Evolutionary conservation across 2,329 filamentous ascomycete species (phyloP), one percentile per base, ranked within the genome.

Genomic region (Neospermospora avenae): DNA sequence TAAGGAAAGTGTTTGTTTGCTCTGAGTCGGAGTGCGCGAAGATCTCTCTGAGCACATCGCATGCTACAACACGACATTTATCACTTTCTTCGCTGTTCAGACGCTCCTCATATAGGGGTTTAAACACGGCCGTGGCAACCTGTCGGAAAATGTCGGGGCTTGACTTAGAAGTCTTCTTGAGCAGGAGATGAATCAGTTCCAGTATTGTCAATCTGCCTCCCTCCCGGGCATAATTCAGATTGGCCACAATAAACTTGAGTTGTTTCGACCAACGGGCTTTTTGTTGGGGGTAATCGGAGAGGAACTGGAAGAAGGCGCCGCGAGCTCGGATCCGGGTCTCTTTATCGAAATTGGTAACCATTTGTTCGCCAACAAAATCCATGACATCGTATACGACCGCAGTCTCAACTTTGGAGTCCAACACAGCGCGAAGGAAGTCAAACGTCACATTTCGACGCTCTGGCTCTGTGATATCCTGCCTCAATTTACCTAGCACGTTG

Each of bases 311-410:
- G 75, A 96, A 99, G 14, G 91, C 89, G 20, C 91, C 91, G 59
- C 95, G 84, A 14, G 93, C 93, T 39, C 96, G 80, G 72, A 97
- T 91, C 55, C 95, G 85, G 2, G 93, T 93, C 65, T 89, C 87
- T 67, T 89, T 89, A 67, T 96, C 93, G 64, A 96, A 91, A 71
- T 98, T 98, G 46, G 90, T 96, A 59, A 99, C 89, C 93, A 98
- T 98, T 73, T 97, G 89, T 3, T 84, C 87, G 49, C 91, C 91
- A 31, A 96, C 88, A 69, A 92, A 87, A 72, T 99, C 95, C 64
- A 97, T 83, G 8, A 89, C 88, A 71, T 98, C 93, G 72, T 99
- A 99, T 31, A 99, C 87, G 44, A 89, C 83, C 0, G 93, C 88
- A 7, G 96, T 92, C 69, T 96, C 84, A 45, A 98, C 81, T 72